Evolutionary conservation across 768 basidiomycete species (phyloP).

Genomic region (Asterophora lycoperdoides): DNA sequence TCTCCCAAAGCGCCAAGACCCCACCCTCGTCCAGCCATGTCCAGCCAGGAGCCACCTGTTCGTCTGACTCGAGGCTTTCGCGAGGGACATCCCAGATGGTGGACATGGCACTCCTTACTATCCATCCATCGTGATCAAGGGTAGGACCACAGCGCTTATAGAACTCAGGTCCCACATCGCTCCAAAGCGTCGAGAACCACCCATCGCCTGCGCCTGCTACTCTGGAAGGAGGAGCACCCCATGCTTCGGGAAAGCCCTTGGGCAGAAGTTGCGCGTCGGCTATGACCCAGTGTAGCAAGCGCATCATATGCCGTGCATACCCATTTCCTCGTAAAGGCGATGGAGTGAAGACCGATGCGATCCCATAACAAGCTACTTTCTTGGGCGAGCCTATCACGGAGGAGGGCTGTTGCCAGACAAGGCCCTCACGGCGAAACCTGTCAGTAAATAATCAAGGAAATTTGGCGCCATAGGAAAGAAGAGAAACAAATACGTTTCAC

Average conservation of each 20-base stretch:
- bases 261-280: constrained; percentile 27
- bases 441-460: background rate
- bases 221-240: constrained; percentile 42
- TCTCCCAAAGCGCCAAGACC: constrained; percentile 33
- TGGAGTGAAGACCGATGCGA: constrained; percentile 58
- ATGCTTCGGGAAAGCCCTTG: constrained; percentile 28
- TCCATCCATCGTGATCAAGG: constrained; percentile 39
- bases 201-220: constrained; percentile 35
- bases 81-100: constrained; percentile 36
- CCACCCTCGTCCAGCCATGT: constrained; percentile 34
- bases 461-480: background rate
- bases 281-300: constrained; percentile 54
- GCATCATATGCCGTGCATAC: constrained; percentile 62
- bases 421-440: constrained; percentile 29
- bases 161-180: constrained; percentile 46
- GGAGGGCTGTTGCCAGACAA: constrained; percentile 19
- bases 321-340: constrained; percentile 45
- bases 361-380: constrained; percentile 42
- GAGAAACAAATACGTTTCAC: constrained; percentile 50
- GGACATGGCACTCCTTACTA: constrained; percentile 28
- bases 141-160: constrained; percentile 40
- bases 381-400: constrained; percentile 16
- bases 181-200: constrained; percentile 47
- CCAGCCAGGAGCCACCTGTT: constrained; percentile 19
- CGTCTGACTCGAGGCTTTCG: background rate